Percentiles rank a stretch among this genome's conserved stretches.
Evolutionary conservation across 2,329 filamentous ascomycete genomes (phyloP).

Genomic region (Hypoxylon sp.): DNA sequence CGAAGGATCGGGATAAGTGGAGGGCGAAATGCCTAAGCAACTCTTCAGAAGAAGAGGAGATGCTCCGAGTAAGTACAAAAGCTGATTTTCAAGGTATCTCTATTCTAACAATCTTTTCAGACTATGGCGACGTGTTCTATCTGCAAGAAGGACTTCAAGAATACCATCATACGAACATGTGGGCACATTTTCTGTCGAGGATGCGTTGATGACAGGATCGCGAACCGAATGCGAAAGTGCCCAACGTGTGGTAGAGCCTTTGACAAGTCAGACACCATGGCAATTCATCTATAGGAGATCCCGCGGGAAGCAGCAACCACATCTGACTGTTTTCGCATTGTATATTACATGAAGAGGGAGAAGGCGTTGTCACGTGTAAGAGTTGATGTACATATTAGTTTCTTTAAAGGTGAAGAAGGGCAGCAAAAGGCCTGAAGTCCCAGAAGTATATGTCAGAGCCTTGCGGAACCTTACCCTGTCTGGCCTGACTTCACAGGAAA

Average conservation of each 20-base stretch:
- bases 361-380: conserved; percentile 39
- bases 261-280: conserved; percentile 90
- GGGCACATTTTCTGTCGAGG: conserved; percentile 94
- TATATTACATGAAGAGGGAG: conserved; percentile 35
- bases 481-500: conserved; percentile 1
- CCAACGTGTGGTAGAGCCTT: conserved; percentile 94
- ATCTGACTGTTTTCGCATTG: conserved; percentile 19
- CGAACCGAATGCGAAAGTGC: conserved; percentile 93
- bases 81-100: not conserved
- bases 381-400: conserved; percentile 45
- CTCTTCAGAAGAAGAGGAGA: conserved; percentile 84
- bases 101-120: conserved; percentile 60
- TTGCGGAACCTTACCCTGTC: not conserved
- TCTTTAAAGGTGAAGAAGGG: conserved; percentile 12
- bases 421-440: conserved; percentile 5
- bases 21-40: conserved; percentile 86
- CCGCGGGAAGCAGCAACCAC: not conserved
- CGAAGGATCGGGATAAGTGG: conserved; percentile 88
- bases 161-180: conserved; percentile 92
- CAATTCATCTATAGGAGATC: conserved; percentile 65
- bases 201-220: conserved; percentile 90
- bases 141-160: conserved; percentile 93
- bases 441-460: not conserved
- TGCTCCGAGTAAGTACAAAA: conserved; percentile 79
- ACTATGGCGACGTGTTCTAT: conserved; percentile 88